Evolutionary conservation across 148 eudicot species (phyloP), one percentile per base, ranked within the genome.

Genomic region (Beta vulgaris): DNA sequence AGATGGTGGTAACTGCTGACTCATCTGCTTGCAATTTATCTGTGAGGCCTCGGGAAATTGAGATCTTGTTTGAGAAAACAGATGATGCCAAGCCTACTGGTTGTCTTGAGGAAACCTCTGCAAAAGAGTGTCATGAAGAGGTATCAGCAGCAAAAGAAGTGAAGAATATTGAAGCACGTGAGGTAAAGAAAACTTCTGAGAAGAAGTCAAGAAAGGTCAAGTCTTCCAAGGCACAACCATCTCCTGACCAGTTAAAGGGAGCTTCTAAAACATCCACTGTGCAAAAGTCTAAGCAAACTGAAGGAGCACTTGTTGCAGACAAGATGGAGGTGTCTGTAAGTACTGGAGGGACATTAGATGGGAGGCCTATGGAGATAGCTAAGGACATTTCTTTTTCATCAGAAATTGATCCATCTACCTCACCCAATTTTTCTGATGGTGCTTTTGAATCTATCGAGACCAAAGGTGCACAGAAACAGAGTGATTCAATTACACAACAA

Each of bases 191-290:
- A 76, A 62, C 80, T 58, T 78, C 91, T 53, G 99, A 91, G 58
- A 95, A 92, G 85, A 96, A 91, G 83, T 84, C 94, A 4, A 92
- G 78, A 75, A 94, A 87, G 82, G 82, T 77, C 28, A 96, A 88
- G 87, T 85, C 91, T 78, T 85, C 88, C n/a, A 95, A 92, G 85
- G 82, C 79, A 34, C 92, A 87, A 62, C 23, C 77, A 84, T 80
- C 89, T 40, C 76, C 86, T 59, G 97, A 88, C 63, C 82, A 81
- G 69, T 80, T 68, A 51, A 90, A 86, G 87, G 91, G 80, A 57
- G 77, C 71, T 21, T 77, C 87, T 32, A 87, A 86, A 78, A 35
- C 84, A 42, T 32, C 75, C 32, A 59, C 58, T 14, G 51, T 57
- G 65, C 88, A 86, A 71, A 91, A 78, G 28, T 63, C 77, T 31